Evolutionary conservation across 169 alveolate genomes (phyloP).

Genomic region (Theileria sp.): DNA sequence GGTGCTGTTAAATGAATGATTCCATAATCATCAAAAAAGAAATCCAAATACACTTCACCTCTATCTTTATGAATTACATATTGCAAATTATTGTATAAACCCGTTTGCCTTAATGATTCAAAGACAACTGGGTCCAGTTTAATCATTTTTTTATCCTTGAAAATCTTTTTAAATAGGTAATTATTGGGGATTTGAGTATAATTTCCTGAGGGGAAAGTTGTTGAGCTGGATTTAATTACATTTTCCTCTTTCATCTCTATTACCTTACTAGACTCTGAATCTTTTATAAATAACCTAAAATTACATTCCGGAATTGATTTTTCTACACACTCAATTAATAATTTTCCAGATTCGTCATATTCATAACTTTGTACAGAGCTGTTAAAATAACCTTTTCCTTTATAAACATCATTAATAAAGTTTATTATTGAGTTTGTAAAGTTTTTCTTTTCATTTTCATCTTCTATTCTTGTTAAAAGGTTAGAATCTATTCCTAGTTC

Average conservation of each 20-base stretch:
- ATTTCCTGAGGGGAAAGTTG: conserved; percentile 28
- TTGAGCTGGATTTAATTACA: conserved; percentile 19
- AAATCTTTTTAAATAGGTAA: conserved; percentile 8
- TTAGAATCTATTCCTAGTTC: conserved; percentile 14
- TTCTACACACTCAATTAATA: conserved; percentile 37
- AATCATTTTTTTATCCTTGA: background rate
- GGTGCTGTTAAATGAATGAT: background rate
- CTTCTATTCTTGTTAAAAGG: background rate
- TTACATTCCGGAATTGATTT: conserved; percentile 32
- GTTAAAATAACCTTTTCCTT: conserved; percentile 12
- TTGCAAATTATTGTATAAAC: conserved; percentile 7
- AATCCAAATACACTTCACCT: conserved; percentile 4
- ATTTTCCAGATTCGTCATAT: conserved; percentile 10
- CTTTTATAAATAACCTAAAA: conserved; percentile 44
- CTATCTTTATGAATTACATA: conserved; percentile 16
- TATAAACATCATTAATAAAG: conserved; percentile 32
- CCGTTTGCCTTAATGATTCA: background rate
- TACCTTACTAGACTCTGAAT: conserved; percentile 13
- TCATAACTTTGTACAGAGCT: conserved; percentile 17
- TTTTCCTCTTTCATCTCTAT: conserved; percentile 28
- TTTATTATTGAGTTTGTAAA: background rate
- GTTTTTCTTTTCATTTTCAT: background rate
- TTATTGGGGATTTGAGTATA: conserved; percentile 22
- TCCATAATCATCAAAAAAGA: conserved; percentile 14
- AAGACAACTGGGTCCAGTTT: conserved; percentile 28